Base-by-base conservation (phyloP, 768 basidiomycete genomes). In the Termitomyces sp. region DNA sequence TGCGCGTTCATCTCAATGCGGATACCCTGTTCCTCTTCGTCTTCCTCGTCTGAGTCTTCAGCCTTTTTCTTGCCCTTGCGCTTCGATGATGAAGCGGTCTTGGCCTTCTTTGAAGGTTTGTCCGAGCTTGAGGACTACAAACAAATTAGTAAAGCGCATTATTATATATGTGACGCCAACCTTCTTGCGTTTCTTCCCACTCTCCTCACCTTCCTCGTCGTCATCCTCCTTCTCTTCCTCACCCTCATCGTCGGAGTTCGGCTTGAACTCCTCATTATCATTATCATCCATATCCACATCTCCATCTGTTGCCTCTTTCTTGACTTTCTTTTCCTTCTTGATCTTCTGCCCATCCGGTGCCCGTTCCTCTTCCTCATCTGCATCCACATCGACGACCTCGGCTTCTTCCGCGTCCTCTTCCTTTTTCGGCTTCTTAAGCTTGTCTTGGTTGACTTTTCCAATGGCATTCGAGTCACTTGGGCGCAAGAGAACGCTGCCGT, bases 1-100 rank as follows among this genome's bases (percentile, higher is more conserved):
- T 91, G 86, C 69, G 90, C 87, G 68, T 93, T 92, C 82, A 97
- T 89, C 73, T 91, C 85, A 68, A 97, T 89, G 60, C 75, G 71
- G 48, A 96, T 88, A 46, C 79, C 83, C 13, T 75, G 74, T 0
- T 69, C 69, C 14, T 78, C 77, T 4, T 83, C 82, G 2, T 82
- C 80, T 20, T 85, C 85, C 8, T 80, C 81, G 0, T 71, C 71
- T 26, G 74, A 83, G 53, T 74, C 57, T 27, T 56, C 56, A 20
- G 55, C 75, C 60, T 83, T 84, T 67, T 87, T 88, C 65, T 85
- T 86, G 69, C 83, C 82, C 53, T 82, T 77, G 27, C 79, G 71
- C 60, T 81, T 79, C 37, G 67, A 64, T 47, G 61, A 57, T 27
- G 57, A 59, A 3, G 70, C 56, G 7, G 74, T 79, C 56, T 79